phyloP scores from a whole-genome alignment of 192 early-diverging fungal species.

The Diversispora epigaea region DNA sequence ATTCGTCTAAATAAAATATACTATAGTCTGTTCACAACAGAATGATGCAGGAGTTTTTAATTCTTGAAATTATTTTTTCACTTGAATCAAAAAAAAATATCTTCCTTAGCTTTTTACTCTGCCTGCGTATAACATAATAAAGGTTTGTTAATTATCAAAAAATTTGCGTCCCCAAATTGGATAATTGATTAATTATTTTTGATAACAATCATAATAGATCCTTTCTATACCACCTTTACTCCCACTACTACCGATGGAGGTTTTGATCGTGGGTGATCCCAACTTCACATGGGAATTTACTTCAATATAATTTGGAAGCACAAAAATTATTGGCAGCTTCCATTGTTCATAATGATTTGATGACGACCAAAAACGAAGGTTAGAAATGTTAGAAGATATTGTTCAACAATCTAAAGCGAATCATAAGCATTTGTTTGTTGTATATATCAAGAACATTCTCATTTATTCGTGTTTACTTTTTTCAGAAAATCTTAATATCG shows the following conservation, averaged over 20 bases:
- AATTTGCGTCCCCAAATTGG: too few species aligned
- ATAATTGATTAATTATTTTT: too few species aligned
- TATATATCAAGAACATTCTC: neutral
- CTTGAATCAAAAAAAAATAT: too few species aligned
- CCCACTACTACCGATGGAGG: neutral
- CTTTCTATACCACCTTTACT: neutral
- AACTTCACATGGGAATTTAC: constrained; percentile 24
- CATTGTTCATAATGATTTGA: constrained; percentile 47
- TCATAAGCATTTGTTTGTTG: constrained; percentile 15
- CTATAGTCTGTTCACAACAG: constrained; percentile 54
- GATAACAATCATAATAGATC: too few species aligned
- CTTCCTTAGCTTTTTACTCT: too few species aligned
- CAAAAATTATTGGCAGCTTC: constrained; percentile 46
- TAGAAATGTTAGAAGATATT: constrained; percentile 32
- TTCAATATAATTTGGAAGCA: constrained; percentile 41
- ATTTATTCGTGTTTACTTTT: neutral
- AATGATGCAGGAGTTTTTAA: constrained; percentile 52
- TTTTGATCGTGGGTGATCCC: neutral
- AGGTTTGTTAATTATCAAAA: too few species aligned
- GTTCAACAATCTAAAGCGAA: constrained; percentile 32
- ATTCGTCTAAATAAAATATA: too few species aligned
- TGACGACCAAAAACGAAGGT: constrained; percentile 45
- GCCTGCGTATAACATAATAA: too few species aligned
- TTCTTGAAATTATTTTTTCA: too few species aligned
- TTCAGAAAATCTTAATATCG: constrained; percentile 30